A percentile compares a stretch with the other conserved stretches of the same genome.
Evolutionary conservation across 768 basidiomycete species (phyloP).

Genomic region (Collybiopsis luxurians): DNA sequence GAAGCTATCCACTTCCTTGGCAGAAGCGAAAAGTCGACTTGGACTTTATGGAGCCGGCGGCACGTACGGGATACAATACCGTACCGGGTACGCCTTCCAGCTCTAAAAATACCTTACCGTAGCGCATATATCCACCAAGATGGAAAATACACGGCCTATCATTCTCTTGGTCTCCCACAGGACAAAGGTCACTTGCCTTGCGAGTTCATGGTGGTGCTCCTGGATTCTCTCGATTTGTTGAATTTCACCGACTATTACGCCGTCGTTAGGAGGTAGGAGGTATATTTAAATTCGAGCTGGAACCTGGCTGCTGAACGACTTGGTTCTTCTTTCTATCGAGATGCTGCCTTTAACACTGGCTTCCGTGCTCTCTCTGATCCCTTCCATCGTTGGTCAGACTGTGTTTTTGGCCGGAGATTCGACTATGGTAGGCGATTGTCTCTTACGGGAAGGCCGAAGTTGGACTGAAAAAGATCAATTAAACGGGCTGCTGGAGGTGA

Average conservation of each 20-base stretch:
- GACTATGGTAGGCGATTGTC: slow-evolving; percentile 41
- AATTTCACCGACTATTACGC: slow-evolving; percentile 1
- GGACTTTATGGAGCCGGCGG: too few relatives aligned
- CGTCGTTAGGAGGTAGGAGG: neutral
- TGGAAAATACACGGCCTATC: neutral
- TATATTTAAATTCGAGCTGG: neutral
- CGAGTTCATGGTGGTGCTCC: too few relatives aligned
- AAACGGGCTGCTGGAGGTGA: too few relatives aligned
- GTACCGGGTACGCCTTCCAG: too few relatives aligned
- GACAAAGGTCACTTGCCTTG: neutral
- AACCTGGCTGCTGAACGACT: too few relatives aligned
- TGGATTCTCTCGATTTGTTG: too few relatives aligned
- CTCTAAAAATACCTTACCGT: neutral
- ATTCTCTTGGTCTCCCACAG: too few relatives aligned
- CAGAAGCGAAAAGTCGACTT: too few relatives aligned
- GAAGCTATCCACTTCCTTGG: too few relatives aligned
- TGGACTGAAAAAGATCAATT: too few relatives aligned
- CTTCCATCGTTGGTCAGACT: slow-evolving; percentile 22
- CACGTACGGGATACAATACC: too few relatives aligned
- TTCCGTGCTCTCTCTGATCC: neutral
- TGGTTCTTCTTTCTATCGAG: neutral
- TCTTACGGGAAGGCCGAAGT: too few relatives aligned
- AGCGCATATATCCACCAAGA: neutral
- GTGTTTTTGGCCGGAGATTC: slow-evolving; percentile 44
- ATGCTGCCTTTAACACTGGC: neutral